Percentiles rank a stretch among this genome's conserved stretches.
Conservation (phyloP, 129 eudicot species). For the Lactuca saligna region DNA sequence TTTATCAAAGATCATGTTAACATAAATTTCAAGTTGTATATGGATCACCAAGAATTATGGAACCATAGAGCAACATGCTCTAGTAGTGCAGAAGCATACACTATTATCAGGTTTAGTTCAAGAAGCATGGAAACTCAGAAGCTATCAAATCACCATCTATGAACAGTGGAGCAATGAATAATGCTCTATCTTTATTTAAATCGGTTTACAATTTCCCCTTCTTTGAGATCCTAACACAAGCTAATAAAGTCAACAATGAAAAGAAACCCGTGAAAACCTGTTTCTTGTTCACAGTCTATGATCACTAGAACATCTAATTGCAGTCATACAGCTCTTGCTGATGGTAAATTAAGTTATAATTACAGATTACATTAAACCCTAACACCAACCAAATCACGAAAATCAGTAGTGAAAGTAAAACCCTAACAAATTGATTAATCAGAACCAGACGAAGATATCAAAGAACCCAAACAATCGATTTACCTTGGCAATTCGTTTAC, state of each 20-base stretch:
- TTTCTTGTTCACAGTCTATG: conserved; percentile 11
- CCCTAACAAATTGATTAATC: conserved; percentile 17
- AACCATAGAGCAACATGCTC: too few relatives aligned
- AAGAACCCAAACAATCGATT: conserved; percentile 6
- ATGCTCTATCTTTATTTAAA: not conserved
- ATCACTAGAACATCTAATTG: conserved; percentile 16
- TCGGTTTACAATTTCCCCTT: not conserved
- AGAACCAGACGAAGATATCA: not conserved
- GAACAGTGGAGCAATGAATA: not conserved
- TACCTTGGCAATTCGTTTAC: conserved; percentile 83
- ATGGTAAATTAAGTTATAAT: conserved; percentile 5
- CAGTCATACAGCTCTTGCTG: conserved; percentile 8
- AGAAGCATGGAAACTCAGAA: conserved; percentile 1
- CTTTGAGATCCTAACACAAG: conserved; percentile 8
- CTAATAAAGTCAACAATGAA: not conserved
- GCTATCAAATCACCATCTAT: not conserved
- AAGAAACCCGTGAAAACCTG: conserved; percentile 6
- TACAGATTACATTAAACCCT: conserved; percentile 21
- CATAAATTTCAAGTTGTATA: not conserved
- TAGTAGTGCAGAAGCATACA: not conserved
- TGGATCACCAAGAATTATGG: not conserved
- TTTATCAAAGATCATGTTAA: not conserved
- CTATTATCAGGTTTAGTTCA: conserved; percentile 1
- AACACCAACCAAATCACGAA: not conserved
- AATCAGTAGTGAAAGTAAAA: not conserved